phyloP scores from a whole-genome alignment of 192 early-diverging fungal genomes.

The Rhizoclosmatium globosum region DNA sequence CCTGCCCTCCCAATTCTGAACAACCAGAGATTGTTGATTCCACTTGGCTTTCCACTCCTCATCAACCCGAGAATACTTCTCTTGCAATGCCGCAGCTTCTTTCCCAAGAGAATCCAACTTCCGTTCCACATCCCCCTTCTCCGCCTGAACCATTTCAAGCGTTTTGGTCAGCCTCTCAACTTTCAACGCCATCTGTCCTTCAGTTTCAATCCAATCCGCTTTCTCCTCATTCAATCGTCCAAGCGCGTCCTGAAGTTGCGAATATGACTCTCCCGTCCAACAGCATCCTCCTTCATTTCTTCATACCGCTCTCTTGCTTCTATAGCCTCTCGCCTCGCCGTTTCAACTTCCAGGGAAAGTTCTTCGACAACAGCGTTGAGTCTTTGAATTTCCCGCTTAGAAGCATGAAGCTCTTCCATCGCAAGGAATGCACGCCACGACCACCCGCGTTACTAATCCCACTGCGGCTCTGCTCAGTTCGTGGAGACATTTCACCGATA shows the following conservation, averaged over 20 bases:
- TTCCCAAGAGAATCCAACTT: constrained; percentile 1
- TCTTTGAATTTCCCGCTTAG: constrained; percentile 28
- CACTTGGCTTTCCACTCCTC: constrained; percentile 11
- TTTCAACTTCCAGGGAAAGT: background rate
- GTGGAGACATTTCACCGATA: background rate
- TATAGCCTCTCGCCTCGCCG: constrained; percentile 1
- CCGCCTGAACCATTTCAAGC: background rate
- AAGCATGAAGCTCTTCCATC: constrained; percentile 28
- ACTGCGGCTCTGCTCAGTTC: background rate
- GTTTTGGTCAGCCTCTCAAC: background rate
- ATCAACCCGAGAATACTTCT: background rate
- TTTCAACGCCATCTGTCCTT: background rate
- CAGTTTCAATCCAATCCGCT: background rate
- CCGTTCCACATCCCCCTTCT: constrained; percentile 1
- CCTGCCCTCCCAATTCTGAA: background rate
- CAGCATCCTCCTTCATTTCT: constrained; percentile 13
- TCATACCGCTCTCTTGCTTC: background rate
- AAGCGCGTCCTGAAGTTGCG: background rate
- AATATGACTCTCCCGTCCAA: background rate
- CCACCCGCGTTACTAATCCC: background rate
- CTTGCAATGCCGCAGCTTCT: background rate
- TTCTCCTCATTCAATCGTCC: constrained; percentile 23
- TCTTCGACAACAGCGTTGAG: constrained; percentile 32
- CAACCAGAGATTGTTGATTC: background rate
- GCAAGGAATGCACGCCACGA: background rate